Base-by-base conservation (phyloP, 2,329 filamentous ascomycete species). In the Cercospora canescens region DNA sequence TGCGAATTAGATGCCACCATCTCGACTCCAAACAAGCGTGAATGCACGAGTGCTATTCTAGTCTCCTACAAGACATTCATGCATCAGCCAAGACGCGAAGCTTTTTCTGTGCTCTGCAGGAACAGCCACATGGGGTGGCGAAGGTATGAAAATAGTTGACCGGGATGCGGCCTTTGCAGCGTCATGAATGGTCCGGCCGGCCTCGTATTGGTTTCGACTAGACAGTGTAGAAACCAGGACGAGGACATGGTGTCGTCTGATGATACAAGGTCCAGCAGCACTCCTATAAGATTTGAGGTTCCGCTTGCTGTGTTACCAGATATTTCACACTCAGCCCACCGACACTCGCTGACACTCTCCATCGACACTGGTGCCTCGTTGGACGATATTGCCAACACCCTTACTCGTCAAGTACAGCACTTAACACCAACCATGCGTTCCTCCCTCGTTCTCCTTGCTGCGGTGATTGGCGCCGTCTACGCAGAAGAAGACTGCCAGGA, bases 351-450 rank as follows among this genome's bases (percentile, higher is more conserved):
- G 18, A 8, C 11, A 21, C 9, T 45, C n/a, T n/a, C n/a, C 41
- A 45, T 6, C 18, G 41, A 21, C 41, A 21, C 41, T 34, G 32
- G 61, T 48, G 52, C 50, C 39, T 56, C 60, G 50, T 35, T 58
- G 34, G 28, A 48, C 35, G 41, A 28, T 14, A 45, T 37, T 11
- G 30, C 21, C 54, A 50, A 54, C 28, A 41, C n/a, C n/a, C n/a
- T n/a, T n/a, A n/a, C n/a, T n/a, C n/a, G n/a, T n/a, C n/a, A 28
- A 62, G 6, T n/a, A 28, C 35, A 48, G n/a, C 45, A n/a, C 26
- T 34, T 16, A n/a, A n/a, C n/a, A 34, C 14, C 52, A 64, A 67
- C 7, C 56, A 69, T 69, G 67, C 59, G 56, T 30, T 69, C 59
- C 65, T 32, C 62, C 2, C 32, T 65, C 60, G 5, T 64, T 28